Conservation (phyloP, 140 eudicot species). For the Flaveria floridana region DNA sequence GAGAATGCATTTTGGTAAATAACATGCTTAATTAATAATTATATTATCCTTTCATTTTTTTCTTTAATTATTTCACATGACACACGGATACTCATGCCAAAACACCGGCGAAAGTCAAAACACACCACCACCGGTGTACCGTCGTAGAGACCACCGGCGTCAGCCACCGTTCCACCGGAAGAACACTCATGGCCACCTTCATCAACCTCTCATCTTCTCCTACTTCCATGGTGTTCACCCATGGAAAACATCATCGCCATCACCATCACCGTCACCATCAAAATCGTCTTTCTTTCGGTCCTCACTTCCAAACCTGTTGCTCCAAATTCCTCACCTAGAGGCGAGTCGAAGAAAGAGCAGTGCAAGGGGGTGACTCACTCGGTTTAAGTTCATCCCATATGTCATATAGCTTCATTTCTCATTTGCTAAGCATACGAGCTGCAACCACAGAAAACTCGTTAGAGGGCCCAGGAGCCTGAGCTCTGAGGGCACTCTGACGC, state of each 20-base stretch:
- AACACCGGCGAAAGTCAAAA: neutral
- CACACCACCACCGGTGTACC: conserved; percentile 3
- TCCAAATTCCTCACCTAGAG: too few species aligned
- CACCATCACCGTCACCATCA: neutral
- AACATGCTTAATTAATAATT: neutral
- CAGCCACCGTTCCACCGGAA: conserved; percentile 20
- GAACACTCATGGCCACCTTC: conserved; percentile 45
- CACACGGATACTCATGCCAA: neutral
- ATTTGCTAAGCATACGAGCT: too few species aligned
- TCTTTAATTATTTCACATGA: neutral
- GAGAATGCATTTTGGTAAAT: too few species aligned
- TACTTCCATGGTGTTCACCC: conserved; percentile 1
- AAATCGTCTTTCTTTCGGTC: conserved; percentile 22
- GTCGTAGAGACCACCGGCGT: conserved; percentile 12
- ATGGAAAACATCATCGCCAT: neutral
- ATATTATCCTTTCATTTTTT: neutral
- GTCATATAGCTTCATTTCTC: too few species aligned
- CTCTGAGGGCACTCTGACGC: too few species aligned
- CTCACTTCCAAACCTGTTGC: conserved; percentile 14
- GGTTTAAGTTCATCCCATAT: too few species aligned
- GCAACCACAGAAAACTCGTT: too few species aligned
- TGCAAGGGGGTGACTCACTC: too few species aligned
- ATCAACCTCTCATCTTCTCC: conserved; percentile 44
- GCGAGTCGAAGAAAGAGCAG: too few species aligned
- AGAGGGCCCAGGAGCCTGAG: too few species aligned